phyloP scores from a whole-genome alignment of 176 grass and related monocot genomes.

The Stipa capillata region DNA sequence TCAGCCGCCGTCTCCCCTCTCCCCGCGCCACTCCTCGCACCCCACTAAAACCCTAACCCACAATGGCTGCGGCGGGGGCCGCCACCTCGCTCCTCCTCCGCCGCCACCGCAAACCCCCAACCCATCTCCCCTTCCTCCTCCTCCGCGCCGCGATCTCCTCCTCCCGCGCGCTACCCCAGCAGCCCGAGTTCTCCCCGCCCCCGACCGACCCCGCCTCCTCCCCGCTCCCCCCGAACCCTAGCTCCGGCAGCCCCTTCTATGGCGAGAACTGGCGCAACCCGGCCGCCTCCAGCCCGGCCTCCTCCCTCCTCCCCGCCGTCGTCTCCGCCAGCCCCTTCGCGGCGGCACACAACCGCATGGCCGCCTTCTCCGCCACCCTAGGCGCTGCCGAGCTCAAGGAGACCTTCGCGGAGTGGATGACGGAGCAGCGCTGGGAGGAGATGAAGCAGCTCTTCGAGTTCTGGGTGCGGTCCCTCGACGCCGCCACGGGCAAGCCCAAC shows the following conservation, averaged over 20 bases:
- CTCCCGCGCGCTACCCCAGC: constrained; percentile 56
- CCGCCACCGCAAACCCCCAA: constrained; percentile 13
- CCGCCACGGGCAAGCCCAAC: constrained; percentile 66
- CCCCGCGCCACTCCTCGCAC: background rate
- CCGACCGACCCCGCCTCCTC: constrained; percentile 23
- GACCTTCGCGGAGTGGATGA: constrained; percentile 55
- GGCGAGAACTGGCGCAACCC: constrained; percentile 86
- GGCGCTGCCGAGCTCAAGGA: constrained; percentile 51
- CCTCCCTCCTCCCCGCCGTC: constrained; percentile 44
- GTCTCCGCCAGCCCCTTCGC: background rate
- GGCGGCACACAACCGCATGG: constrained; percentile 1
- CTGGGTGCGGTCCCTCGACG: constrained; percentile 78
- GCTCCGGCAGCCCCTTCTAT: constrained; percentile 77
- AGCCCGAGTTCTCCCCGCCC: constrained; percentile 46
- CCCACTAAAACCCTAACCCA: constrained; percentile 53
- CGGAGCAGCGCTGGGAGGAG: constrained; percentile 66
- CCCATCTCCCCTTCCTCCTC: background rate
- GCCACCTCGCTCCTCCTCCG: constrained; percentile 52
- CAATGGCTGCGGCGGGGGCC: constrained; percentile 56
- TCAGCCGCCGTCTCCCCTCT: constrained; percentile 8
- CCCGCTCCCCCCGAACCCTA: constrained; percentile 78
- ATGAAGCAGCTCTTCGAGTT: constrained; percentile 68
- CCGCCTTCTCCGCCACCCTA: constrained; percentile 25
- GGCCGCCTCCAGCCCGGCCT: constrained; percentile 3
- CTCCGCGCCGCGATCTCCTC: constrained; percentile 62